Percentiles rank a stretch among this genome's conserved stretches.
Evolutionary conservation across 1,139 yeast species (phyloP).

Genomic region (Blastobotrys arbuscula): DNA sequence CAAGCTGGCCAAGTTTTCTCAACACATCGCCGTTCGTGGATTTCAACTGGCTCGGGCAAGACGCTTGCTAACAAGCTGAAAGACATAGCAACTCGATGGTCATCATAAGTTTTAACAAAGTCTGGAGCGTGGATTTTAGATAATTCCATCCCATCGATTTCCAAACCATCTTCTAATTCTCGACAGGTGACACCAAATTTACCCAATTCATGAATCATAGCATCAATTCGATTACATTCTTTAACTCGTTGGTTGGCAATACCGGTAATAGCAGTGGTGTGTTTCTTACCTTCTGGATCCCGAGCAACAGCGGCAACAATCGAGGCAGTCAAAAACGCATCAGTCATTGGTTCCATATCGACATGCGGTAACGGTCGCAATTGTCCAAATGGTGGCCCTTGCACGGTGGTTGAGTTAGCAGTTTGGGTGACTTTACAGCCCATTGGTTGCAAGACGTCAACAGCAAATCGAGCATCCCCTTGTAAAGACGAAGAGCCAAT

Average conservation of each 20-base stretch:
- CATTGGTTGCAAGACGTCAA: slow-evolving; percentile 89
- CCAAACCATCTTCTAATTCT: slow-evolving; percentile 90
- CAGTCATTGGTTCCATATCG: slow-evolving; percentile 99
- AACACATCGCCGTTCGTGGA: slow-evolving; percentile 85
- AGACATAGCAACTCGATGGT: slow-evolving; percentile 98
- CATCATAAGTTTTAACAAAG: slow-evolving; percentile 70
- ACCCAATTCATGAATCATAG: slow-evolving; percentile 83
- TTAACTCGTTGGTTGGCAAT: slow-evolving; percentile 97
- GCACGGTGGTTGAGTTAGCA: slow-evolving; percentile 79
- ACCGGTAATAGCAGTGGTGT: slow-evolving; percentile 77
- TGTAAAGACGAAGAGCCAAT: slow-evolving; percentile 89
- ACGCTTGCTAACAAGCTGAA: slow-evolving; percentile 74
- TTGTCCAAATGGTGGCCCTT: slow-evolving; percentile 71
- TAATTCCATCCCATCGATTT: slow-evolving; percentile 55
- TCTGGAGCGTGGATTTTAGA: slow-evolving; percentile 40
- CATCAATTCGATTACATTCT: slow-evolving; percentile 93
- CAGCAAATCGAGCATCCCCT: slow-evolving; percentile 97
- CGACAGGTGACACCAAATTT: slow-evolving; percentile 84
- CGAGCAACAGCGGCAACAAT: slow-evolving; percentile 91
- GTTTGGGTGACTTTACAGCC: slow-evolving; percentile 88
- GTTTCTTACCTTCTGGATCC: slow-evolving; percentile 30
- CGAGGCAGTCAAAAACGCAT: slow-evolving; percentile 93
- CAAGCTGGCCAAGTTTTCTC: slow-evolving; percentile 99
- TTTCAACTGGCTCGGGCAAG: slow-evolving; percentile 51
- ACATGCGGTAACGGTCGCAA: slow-evolving; percentile 67